These are phyloP conservation scores for Gomphus bonarii DNA, from an alignment of 1,284 basidiomycete genomes.

Conservation along the genomic window DNA sequence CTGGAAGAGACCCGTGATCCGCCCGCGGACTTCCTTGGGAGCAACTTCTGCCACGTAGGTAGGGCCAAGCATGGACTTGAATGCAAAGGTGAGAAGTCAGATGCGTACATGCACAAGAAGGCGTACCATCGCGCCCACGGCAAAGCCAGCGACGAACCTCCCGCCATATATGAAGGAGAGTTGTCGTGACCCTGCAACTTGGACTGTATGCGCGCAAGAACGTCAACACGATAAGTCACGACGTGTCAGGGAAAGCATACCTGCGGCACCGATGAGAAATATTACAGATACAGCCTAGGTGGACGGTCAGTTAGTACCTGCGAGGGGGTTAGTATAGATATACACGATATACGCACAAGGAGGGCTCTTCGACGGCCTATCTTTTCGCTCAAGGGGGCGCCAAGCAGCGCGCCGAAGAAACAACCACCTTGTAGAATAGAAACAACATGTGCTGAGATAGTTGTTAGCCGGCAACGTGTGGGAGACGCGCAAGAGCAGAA, in stretches of 20 bases:
- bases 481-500: background rate
- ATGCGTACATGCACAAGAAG: background rate
- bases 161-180: conserved; percentile 35
- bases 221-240: conserved; percentile 19
- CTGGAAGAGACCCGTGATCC: conserved; percentile 48
- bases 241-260: background rate
- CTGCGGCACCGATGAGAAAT: conserved; percentile 29
- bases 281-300: conserved; percentile 30
- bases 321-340: background rate
- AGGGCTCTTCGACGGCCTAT: background rate
- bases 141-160: conserved; percentile 33
- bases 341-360: background rate
- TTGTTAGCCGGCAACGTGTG: conserved; percentile 17
- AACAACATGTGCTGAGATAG: conserved; percentile 43
- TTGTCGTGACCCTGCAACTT: conserved; percentile 30
- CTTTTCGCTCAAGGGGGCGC: conserved; percentile 4
- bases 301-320: conserved; percentile 25
- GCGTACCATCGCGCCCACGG: conserved; percentile 6
- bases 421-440: conserved; percentile 46
- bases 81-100: background rate
- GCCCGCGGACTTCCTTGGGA: conserved; percentile 43
- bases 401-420: conserved; percentile 35
- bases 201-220: conserved; percentile 38
- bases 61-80: conserved; percentile 30
- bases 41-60: conserved; percentile 50